Evolutionary conservation across 1,284 basidiomycete species (phyloP).

Genomic region (Coniophora puteana): DNA sequence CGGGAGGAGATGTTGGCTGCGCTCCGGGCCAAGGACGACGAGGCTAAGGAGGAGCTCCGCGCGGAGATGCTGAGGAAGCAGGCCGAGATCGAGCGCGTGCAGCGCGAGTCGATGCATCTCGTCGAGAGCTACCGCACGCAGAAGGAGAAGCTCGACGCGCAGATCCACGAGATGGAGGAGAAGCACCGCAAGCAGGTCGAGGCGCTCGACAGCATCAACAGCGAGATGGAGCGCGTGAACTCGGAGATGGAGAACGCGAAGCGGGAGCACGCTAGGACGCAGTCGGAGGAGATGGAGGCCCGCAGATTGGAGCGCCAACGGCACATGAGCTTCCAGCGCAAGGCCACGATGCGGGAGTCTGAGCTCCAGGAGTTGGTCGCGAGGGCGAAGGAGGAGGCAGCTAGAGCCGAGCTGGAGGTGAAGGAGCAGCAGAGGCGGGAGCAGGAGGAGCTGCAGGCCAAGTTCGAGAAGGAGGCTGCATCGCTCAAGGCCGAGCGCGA

Average conservation of each 20-base stretch:
- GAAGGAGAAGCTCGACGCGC: slow-evolving; percentile 28
- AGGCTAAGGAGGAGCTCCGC: slow-evolving; percentile 33
- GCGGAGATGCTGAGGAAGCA: slow-evolving; percentile 31
- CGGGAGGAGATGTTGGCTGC: slow-evolving; percentile 35
- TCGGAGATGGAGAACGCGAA: slow-evolving; percentile 26
- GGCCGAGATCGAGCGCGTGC: slow-evolving; percentile 27
- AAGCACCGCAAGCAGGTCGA: slow-evolving; percentile 17
- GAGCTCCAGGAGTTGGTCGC: slow-evolving; percentile 22
- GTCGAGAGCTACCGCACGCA: slow-evolving; percentile 29
- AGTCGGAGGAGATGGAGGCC: slow-evolving; percentile 14
- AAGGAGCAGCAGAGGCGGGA: slow-evolving; percentile 25
- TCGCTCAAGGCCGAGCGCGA: too few species aligned
- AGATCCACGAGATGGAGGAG: slow-evolving; percentile 24
- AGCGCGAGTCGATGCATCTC: slow-evolving; percentile 26
- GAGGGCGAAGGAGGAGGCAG: slow-evolving; percentile 23
- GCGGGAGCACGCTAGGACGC: slow-evolving; percentile 23
- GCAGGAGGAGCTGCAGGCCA: slow-evolving; percentile 25
- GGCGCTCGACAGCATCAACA: slow-evolving; percentile 24
- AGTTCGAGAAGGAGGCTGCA: slow-evolving; percentile 21
- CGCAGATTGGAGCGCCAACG: slow-evolving; percentile 17
- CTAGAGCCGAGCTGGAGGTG: slow-evolving; percentile 14
- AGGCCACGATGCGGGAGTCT: slow-evolving; percentile 25
- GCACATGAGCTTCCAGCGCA: slow-evolving; percentile 28
- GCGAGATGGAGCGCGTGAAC: slow-evolving; percentile 24
- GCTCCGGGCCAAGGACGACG: slow-evolving; percentile 34